Percentiles rank a stretch among this genome's conserved stretches.
phyloP scores from a whole-genome alignment of 371 early-diverging fungal genomes.

The Lichtheimia ramosa region DNA sequence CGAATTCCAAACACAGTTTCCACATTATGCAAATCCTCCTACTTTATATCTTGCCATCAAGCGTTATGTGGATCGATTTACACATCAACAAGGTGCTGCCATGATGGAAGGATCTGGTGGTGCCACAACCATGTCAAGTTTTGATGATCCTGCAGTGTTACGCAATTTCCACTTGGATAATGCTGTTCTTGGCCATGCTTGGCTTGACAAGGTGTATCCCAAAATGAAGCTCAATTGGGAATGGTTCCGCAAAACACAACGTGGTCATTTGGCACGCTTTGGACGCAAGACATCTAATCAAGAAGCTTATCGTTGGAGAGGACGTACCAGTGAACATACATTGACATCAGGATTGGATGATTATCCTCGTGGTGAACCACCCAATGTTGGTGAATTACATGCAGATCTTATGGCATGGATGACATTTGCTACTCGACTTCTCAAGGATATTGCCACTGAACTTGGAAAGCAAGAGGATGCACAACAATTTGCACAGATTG shows the following conservation, averaged over 20 bases:
- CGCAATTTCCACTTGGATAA: conserved; percentile 51
- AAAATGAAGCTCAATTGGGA: conserved; percentile 71
- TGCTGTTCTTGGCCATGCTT: conserved; percentile 48
- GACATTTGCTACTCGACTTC: conserved; percentile 73
- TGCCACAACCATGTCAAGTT: neutral
- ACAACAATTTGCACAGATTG: conserved; percentile 53
- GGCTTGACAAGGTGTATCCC: conserved; percentile 66
- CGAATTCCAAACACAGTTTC: conserved; percentile 93
- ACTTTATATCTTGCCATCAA: conserved; percentile 77
- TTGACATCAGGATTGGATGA: conserved; percentile 95
- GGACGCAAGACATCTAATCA: conserved; percentile 46
- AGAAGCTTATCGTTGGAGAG: conserved; percentile 92
- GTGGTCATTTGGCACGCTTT: conserved; percentile 64
- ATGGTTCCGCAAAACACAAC: conserved; percentile 85
- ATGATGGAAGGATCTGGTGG: conserved; percentile 6
- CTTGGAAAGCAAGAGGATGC: conserved; percentile 52
- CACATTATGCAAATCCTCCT: conserved; percentile 94
- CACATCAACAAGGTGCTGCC: conserved; percentile 3
- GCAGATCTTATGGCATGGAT: conserved; percentile 92
- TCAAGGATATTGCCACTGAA: conserved; percentile 65
- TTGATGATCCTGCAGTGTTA: conserved; percentile 40
- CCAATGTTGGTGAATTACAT: conserved; percentile 84
- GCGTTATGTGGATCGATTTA: conserved; percentile 53
- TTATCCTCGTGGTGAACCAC: conserved; percentile 84
- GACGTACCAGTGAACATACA: conserved; percentile 81